phyloP scores from a whole-genome alignment of 2,329 filamentous ascomycete genomes.

The Monosporascus sp. region DNA sequence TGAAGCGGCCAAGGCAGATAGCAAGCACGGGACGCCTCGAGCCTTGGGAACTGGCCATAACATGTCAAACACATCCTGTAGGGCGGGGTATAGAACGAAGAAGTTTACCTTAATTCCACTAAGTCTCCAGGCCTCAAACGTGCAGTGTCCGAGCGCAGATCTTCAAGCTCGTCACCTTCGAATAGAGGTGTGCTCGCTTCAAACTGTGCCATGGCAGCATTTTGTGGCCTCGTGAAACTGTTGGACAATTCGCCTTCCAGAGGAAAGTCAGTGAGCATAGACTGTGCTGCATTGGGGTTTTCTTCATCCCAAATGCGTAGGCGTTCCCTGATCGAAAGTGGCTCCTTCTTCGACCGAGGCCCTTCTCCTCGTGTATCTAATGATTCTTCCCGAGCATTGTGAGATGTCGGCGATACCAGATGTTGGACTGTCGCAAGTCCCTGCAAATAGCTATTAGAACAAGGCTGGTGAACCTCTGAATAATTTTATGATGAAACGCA shows the following conservation, averaged over 20 bases:
- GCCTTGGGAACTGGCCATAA: slow-evolving; percentile 22
- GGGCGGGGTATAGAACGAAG: not conserved
- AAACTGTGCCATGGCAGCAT: slow-evolving; percentile 22
- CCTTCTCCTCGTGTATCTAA: slow-evolving; percentile 1
- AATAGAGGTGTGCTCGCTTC: slow-evolving; percentile 26
- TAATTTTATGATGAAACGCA: slow-evolving; percentile 7
- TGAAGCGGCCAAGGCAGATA: slow-evolving; percentile 47
- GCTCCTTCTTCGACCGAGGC: not conserved
- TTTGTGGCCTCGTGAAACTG: slow-evolving; percentile 29
- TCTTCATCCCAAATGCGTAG: slow-evolving; percentile 36
- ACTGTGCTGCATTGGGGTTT: slow-evolving; percentile 22
- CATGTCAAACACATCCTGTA: slow-evolving; percentile 5
- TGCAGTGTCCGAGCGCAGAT: slow-evolving; percentile 27
- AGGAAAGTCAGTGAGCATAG: slow-evolving; percentile 24
- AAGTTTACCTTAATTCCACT: slow-evolving; percentile 40
- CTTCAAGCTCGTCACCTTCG: slow-evolving; percentile 30
- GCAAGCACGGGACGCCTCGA: slow-evolving; percentile 43
- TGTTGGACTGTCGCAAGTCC: slow-evolving; percentile 22
- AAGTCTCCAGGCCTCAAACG: slow-evolving; percentile 40
- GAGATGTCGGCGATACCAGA: not conserved
- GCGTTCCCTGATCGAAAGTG: slow-evolving; percentile 31
- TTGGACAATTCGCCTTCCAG: slow-evolving; percentile 26
- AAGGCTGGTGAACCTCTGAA: too few species aligned
- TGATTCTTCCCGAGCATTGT: slow-evolving; percentile 1
- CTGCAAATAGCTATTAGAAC: slow-evolving; percentile 11